Evolutionary conservation across 2,329 filamentous ascomycete species (phyloP), one percentile per base, ranked within the genome.

Genomic region (Thermothelomyces thermophilus): DNA sequence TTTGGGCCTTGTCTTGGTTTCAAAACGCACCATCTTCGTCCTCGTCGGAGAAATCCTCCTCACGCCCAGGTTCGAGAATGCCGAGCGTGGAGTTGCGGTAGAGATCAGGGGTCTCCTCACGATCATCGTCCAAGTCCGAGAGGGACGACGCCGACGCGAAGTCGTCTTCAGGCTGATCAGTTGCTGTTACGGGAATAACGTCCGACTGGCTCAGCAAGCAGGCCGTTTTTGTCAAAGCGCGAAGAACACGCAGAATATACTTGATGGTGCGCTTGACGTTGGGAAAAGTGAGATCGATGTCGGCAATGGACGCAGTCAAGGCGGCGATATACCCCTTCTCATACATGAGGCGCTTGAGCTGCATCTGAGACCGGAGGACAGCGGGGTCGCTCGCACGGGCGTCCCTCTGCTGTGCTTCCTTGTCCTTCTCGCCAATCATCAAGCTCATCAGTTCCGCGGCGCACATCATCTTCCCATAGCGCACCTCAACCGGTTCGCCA

Each of bases 21-120:
- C 26, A 16, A 3, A 24, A 56, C 66, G 53, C 66, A 76, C 74
- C 83, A 51, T 87, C 82, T 52, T 84, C 84, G 14, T 77, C 78
- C 13, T 74, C 74, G 28, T 88, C 86, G 30, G 87, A 89, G 43
- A 88, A 90, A 56, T 91, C 88, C 53, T 87, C 84, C 53, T 90
- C 85, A 51, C 86, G 81, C 43, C 84, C 81, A 57, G 87, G 84
- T 65, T 97, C 93, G 46, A 96, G 83, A 83, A 97, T 94, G 43
- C 93, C 91, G 19, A 98, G 74, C 1, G 94, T 89, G 2, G 93
- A 97, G 67, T 97, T 95, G 46, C 94, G 86, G 72, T 96, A 97
- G 17, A 98, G 77, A 69, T 98, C 93, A 26, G 94, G 93, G 5
- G 94, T 98, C 65, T 97, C 93, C 67, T 95, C 90, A 39, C 90